These are phyloP conservation scores for Butyriboletus loyo DNA, from an alignment of 768 basidiomycete species.

Conservation along the genomic window DNA sequence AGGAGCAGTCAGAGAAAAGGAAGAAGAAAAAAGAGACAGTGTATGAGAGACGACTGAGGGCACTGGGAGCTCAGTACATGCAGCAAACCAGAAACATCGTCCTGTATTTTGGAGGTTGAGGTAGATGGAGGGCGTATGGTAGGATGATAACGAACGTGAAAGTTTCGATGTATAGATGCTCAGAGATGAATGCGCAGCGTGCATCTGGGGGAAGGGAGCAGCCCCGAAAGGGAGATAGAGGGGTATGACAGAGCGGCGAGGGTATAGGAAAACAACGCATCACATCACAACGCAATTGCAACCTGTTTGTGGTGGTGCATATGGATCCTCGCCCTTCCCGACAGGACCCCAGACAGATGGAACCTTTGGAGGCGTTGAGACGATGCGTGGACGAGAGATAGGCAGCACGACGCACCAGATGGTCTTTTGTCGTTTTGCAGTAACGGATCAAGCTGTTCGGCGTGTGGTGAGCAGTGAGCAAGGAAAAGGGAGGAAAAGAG, in stretches of 20 bases:
- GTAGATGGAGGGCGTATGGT: conserved; percentile 23
- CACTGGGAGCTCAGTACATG: conserved; percentile 21
- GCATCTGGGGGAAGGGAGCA: conserved; percentile 6
- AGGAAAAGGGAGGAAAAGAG: not conserved
- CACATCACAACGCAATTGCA: conserved; percentile 75
- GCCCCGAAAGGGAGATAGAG: conserved; percentile 6
- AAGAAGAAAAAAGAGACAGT: not conserved
- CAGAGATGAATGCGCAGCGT: conserved; percentile 16
- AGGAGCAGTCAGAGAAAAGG: not conserved
- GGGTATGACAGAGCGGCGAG: conserved; percentile 33
- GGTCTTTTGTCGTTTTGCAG: conserved; percentile 91
- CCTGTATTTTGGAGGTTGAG: conserved; percentile 24
- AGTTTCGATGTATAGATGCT: conserved; percentile 20
- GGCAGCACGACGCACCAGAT: conserved; percentile 55
- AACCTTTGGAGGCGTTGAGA: conserved; percentile 45
- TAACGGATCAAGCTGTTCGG: conserved; percentile 79
- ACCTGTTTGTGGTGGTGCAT: conserved; percentile 74
- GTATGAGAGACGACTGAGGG: conserved; percentile 6
- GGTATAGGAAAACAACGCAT: conserved; percentile 35
- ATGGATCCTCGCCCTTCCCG: conserved; percentile 88
- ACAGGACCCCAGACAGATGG: conserved; percentile 95
- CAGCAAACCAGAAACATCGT: conserved; percentile 26
- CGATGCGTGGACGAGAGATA: not conserved
- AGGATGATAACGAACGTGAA: conserved; percentile 29
- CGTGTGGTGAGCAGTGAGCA: not conserved